These are phyloP conservation scores for Termitomyces sp. DNA, from an alignment of 768 basidiomycete species.

Conservation along the genomic window DNA sequence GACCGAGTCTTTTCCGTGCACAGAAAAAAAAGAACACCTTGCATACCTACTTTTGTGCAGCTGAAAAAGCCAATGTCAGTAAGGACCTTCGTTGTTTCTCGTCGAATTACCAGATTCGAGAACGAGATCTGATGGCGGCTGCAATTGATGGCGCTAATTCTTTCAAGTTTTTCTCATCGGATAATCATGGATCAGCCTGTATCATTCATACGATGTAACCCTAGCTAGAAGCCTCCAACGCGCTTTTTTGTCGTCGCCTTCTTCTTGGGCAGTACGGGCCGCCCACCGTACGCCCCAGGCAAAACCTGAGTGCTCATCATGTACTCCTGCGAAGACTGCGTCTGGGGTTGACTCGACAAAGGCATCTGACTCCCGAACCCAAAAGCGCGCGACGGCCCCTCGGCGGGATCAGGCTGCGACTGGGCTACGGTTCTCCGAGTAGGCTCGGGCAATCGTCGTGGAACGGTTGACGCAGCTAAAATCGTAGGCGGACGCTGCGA, in stretches of 20 bases:
- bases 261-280: constrained; percentile 45
- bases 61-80: neutral
- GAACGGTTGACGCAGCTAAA: constrained; percentile 24
- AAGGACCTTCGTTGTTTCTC: neutral
- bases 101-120: neutral
- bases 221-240: constrained; percentile 64
- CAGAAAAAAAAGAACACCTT: neutral
- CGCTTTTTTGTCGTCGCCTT: constrained; percentile 56
- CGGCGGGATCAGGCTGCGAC: constrained; percentile 11
- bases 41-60: neutral
- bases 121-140: neutral
- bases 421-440: constrained; percentile 5
- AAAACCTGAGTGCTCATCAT: constrained; percentile 66
- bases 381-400: neutral
- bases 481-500: constrained; percentile 35
- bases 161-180: neutral
- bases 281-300: constrained; percentile 68
- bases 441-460: constrained; percentile 14
- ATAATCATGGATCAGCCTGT: neutral
- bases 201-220: neutral
- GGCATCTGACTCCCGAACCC: constrained; percentile 11
- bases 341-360: constrained; percentile 1
- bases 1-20: neutral
- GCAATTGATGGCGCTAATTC: neutral
- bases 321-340: constrained; percentile 32